A percentile compares a stretch with the other conserved stretches of the same genome.
Conservation (phyloP, 2,329 filamentous ascomycete species). For the Chaetomiaceae sp. region DNA sequence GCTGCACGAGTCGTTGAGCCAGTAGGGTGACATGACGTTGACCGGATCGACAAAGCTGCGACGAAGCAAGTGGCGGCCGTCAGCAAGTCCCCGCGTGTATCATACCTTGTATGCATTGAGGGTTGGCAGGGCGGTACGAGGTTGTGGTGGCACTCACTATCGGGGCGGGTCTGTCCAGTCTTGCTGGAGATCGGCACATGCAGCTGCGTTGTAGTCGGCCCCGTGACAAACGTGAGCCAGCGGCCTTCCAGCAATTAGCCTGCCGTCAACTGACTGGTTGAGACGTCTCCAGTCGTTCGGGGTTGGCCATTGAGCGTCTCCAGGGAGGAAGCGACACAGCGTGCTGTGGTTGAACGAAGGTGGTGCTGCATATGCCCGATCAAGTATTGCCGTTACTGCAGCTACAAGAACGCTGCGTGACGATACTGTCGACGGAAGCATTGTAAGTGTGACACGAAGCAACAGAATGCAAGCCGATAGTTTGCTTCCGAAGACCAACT, state of each 20-base stretch:
- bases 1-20: not conserved
- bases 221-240: not conserved
- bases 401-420: not conserved
- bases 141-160: not conserved
- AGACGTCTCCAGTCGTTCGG: not conserved
- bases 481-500: no score
- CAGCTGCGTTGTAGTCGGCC: not conserved
- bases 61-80: not conserved
- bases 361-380: not conserved
- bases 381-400: not conserved
- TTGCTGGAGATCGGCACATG: not conserved
- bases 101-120: not conserved
- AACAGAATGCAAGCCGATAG: no score
- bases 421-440: no score
- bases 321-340: not conserved
- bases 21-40: slow-evolving; percentile 2
- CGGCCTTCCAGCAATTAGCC: not conserved
- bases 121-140: no score
- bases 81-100: no score
- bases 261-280: not conserved
- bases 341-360: not conserved
- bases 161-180: not conserved
- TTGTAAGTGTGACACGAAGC: no score
- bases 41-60: not conserved
- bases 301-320: not conserved